phyloP scores from a whole-genome alignment of 2,329 filamentous ascomycete species.

The Dichotomopilus funicola region DNA sequence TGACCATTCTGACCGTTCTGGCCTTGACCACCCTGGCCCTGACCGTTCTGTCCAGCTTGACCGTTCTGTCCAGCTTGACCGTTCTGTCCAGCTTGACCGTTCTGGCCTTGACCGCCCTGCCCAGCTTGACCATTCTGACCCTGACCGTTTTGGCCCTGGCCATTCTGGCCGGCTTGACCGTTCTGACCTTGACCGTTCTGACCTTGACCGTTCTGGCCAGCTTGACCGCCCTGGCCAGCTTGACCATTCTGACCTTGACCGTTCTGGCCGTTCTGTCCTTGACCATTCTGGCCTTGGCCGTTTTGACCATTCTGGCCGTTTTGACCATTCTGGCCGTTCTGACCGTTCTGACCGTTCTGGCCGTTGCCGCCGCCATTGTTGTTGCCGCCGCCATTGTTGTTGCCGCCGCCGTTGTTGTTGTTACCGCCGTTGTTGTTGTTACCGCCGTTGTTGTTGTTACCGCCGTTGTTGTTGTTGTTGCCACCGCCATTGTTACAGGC shows the following conservation, averaged over 20 bases:
- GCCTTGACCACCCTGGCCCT: constrained; percentile 2
- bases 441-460: constrained; percentile 20
- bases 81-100: constrained; percentile 9
- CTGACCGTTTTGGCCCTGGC: constrained; percentile 5
- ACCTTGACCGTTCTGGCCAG: not conserved
- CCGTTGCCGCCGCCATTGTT: constrained; percentile 3
- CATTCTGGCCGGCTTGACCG: constrained; percentile 7
- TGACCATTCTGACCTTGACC: not conserved
- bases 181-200: too few relatives aligned
- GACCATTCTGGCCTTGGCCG: not conserved
- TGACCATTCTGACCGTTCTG: not conserved
- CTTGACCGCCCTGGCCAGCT: not conserved
- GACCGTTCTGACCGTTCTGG: not conserved
- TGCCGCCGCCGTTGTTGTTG: constrained; percentile 13
- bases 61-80: constrained; percentile 1
- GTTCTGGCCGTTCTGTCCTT: constrained; percentile 7
- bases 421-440: constrained; percentile 19
- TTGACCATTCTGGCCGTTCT: not conserved
- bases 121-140: too few relatives aligned
- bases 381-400: not conserved
- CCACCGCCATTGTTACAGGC: constrained; percentile 16
- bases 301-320: constrained; percentile 5
- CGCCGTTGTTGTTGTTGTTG: constrained; percentile 18
- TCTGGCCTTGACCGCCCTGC: constrained; percentile 5
- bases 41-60: constrained; percentile 3